Base-by-base conservation (phyloP, 176 grass and related monocot species). In the Musa itinerans region DNA sequence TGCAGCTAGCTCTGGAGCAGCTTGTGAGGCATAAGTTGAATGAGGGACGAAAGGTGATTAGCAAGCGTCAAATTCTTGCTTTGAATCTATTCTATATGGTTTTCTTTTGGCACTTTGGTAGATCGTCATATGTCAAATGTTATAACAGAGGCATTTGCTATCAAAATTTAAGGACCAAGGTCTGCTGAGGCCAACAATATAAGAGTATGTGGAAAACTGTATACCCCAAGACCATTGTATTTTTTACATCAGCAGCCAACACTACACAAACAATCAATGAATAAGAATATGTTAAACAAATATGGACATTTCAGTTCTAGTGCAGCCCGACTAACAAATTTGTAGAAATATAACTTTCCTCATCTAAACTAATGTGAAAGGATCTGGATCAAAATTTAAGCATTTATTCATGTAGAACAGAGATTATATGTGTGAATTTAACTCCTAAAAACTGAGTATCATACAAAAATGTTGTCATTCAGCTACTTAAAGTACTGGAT, bases 1-100 rank as follows among this genome's bases (percentile, higher is more conserved):
- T 95, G 85, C 96, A 99, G 80, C 85, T 92, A 43, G 34, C 34
- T 43, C 34, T 43, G 85, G 96, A 99, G 83, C 96, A 99, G 80
- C 85, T 92, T 86, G 96, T 99, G 78, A 99, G 91, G 85, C 96
- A 92, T 89, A 99, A 88, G 74, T 77, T 99, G 77, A 89, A 78
- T 2, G 96, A 99, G 82, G 96, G 96, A 59, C 78, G 96, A 84
- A 95, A 85, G 96, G 96, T 99, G 86, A 72, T 2, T 50, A 10
- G 10, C 13, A 14, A 72, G 62, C 53, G 10, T 53, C 10, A 55
- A 70, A 69, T 24, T 61, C 12, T 50, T 27, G 16, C 11, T 53
- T 77, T 65, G 16, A 5, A 54, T 9, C 15, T 26, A 55, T 16
- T 73, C 2, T n/a, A 23, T 73, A 56, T 8, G 26, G 11, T 24